These are phyloP conservation scores for Carex sylvatica DNA, from an alignment of 202 grass and related monocot species.

Conservation along the genomic window DNA sequence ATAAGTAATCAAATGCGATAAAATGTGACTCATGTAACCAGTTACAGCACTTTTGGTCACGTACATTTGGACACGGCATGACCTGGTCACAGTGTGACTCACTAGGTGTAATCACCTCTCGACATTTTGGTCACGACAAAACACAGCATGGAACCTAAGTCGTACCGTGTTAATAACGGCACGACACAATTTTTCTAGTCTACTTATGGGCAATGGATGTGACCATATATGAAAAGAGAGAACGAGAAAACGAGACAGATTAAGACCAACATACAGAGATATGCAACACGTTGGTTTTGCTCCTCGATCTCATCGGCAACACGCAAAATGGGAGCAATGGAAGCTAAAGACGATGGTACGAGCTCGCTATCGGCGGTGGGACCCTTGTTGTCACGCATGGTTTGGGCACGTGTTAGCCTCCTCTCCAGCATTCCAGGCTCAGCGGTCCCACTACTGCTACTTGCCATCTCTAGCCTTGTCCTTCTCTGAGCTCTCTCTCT, in stretches of 20 bases:
- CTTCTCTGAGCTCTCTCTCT: background rate
- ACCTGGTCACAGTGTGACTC: too few species aligned
- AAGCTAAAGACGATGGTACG: constrained; percentile 66
- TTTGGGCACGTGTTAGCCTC: constrained; percentile 34
- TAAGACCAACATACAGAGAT: constrained; percentile 48
- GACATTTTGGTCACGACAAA: too few species aligned
- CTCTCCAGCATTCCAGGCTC: constrained; percentile 9
- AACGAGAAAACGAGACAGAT: background rate
- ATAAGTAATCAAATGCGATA: too few species aligned
- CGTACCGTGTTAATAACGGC: too few species aligned
- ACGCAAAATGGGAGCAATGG: constrained; percentile 83
- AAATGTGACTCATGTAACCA: too few species aligned
- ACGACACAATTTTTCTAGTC: too few species aligned
- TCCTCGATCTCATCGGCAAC: constrained; percentile 87
- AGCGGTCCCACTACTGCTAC: constrained; percentile 31
- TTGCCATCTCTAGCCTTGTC: background rate
- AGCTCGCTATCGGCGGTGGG: constrained; percentile 55
- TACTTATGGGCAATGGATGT: too few species aligned
- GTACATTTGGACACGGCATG: too few species aligned
- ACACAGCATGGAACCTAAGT: too few species aligned
- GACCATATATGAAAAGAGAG: background rate
- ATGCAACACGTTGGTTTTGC: constrained; percentile 64
- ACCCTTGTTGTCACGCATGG: constrained; percentile 37
- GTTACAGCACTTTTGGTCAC: too few species aligned
- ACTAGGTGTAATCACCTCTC: too few species aligned